Base-by-base conservation (phyloP, 176 grass and related monocot species). In the Themeda triandra region DNA sequence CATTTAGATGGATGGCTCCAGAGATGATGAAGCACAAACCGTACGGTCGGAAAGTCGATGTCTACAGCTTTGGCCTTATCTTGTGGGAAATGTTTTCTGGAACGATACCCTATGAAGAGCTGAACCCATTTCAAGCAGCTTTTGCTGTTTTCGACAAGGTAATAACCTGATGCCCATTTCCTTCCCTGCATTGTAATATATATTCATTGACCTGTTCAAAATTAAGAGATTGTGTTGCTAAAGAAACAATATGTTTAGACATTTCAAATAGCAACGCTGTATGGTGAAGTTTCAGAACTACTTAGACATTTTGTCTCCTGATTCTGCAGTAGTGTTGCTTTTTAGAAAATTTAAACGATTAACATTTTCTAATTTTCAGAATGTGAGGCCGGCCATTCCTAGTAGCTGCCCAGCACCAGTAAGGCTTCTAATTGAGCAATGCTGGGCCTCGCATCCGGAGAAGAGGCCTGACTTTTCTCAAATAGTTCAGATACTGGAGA, bases 121-220 rank as follows among this genome's bases (percentile, higher is more conserved):
- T 96, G 92, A 96, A 82, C 70, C 97, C 97, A 17, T 80, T 94
- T 82, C 97, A 99, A 82, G 97, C 93, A 73, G 93, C 97, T 37
- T 99, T 96, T 77, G 97, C 97, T 29, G 97, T 99, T 66, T 92
- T 99, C 74, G 88, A 99, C 73, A 99, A 99, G 97, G 97, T 99
- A 92, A 15, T 77, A 69, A 75, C 73, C 42, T 78, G 64, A 48
- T 90, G 28, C 58, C 44, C 18, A 30, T 51, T 41, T 63, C 13
- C 63, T 65, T 45, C 23, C 63, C 7, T 85, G 29, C 70, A 24
- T 84, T 32, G 51, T 49, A 17, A 69, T 62, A 15, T 51, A 0
- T 30, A 1, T 82, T 28, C 33, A 10, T 6, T 79, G 15, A 32
- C 24, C 27, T 71, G 17, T 39, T 88, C 25, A 74, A 73, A 54